Evolutionary conservation across 345 rosid species (phyloP).

Genomic region (thale cress (Arabidopsis thaliana)): TAIR10.1 NC_003074.8:6145501-6146000

Average conservation of each 20-base stretch:
- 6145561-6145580: background rate
- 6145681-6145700: background rate
- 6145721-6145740: background rate
- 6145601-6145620: background rate
- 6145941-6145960: conserved; percentile 9
- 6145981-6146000: background rate
- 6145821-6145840: conserved; percentile 19
- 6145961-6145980: conserved; percentile 1
- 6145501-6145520: no score
- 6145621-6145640: background rate
- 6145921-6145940: conserved; percentile 7
- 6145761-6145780: background rate
- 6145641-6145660: background rate
- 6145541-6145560: background rate
- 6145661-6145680: background rate
- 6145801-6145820: background rate
- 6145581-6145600: background rate
- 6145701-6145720: conserved; percentile 2
- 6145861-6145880: conserved; percentile 37
- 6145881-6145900: conserved; percentile 30
- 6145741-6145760: background rate
- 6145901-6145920: conserved; percentile 25
- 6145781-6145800: no score
- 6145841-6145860: conserved; percentile 21
- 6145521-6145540: background rate